A percentile compares a stretch with the other conserved stretches of the same genome.
Conservation (phyloP, 2,329 filamentous ascomycete species). For the Sporothrix brunneoviolacea region DNA sequence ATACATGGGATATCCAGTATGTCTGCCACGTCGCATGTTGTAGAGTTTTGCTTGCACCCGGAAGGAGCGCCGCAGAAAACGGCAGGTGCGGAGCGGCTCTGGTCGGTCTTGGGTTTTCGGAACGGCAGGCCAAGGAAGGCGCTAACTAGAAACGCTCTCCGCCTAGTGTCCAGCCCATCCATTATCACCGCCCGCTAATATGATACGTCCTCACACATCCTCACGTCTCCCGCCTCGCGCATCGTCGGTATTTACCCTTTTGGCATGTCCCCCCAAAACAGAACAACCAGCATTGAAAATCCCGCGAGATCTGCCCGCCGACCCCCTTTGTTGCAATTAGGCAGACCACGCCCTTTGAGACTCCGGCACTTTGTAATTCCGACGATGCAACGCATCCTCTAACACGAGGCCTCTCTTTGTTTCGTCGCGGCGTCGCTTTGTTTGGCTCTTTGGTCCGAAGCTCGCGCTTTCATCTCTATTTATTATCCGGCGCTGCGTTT, state of each 20-base stretch:
- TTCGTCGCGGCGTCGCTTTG: too few relatives aligned
- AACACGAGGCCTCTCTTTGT: not conserved
- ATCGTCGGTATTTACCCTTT: not conserved
- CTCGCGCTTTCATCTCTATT: not conserved
- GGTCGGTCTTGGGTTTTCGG: too few relatives aligned
- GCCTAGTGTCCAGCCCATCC: too few relatives aligned
- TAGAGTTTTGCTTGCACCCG: too few relatives aligned
- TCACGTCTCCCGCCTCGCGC: not conserved
- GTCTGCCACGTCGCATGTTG: too few relatives aligned
- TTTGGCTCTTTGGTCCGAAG: not conserved
- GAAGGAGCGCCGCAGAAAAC: too few relatives aligned
- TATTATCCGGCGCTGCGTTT: too few relatives aligned
- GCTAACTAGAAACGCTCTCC: too few relatives aligned
- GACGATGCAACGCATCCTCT: not conserved
- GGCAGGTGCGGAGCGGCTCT: too few relatives aligned
- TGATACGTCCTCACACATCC: not conserved
- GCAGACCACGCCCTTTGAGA: not conserved
- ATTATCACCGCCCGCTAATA: too few relatives aligned
- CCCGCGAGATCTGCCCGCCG: not conserved
- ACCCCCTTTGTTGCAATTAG: not conserved
- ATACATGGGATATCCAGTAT: too few relatives aligned
- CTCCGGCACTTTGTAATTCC: not conserved
- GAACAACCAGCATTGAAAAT: not conserved
- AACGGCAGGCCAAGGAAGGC: too few relatives aligned
- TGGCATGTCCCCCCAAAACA: not conserved